phyloP scores from a whole-genome alignment of 179 eudicot genomes.

The Silene noctiflora region DNA sequence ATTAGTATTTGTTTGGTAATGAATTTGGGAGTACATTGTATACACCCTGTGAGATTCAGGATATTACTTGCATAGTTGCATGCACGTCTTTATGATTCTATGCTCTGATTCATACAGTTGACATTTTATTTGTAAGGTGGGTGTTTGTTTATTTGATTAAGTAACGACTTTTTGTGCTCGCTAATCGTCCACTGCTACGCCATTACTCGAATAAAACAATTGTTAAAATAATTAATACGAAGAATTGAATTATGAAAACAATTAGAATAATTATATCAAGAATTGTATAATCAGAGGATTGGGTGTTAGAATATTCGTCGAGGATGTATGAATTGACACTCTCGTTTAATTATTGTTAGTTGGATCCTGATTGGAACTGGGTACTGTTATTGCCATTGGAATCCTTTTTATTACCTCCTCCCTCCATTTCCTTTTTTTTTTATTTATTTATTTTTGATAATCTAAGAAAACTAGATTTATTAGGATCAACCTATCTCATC shows the following conservation, averaged over 20 bases:
- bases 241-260: too few relatives aligned
- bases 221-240: too few relatives aligned
- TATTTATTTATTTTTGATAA: too few relatives aligned
- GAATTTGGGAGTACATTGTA: background rate
- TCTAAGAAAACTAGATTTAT: too few relatives aligned
- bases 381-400: background rate
- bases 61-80: constrained; percentile 2
- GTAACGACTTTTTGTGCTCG: background rate
- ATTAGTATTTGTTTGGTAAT: background rate
- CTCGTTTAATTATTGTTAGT: background rate
- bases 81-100: constrained; percentile 25
- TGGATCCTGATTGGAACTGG: background rate
- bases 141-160: background rate
- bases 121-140: background rate
- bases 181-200: background rate
- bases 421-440: too few relatives aligned
- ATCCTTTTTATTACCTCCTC: too few relatives aligned
- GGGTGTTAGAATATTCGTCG: background rate
- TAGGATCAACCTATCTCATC: too few relatives aligned
- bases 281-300: too few relatives aligned
- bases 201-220: background rate
- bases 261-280: too few relatives aligned
- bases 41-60: background rate
- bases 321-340: background rate
- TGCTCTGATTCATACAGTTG: background rate